phyloP scores from a whole-genome alignment of 768 basidiomycete genomes.

The Coprinellus micaceus region DNA sequence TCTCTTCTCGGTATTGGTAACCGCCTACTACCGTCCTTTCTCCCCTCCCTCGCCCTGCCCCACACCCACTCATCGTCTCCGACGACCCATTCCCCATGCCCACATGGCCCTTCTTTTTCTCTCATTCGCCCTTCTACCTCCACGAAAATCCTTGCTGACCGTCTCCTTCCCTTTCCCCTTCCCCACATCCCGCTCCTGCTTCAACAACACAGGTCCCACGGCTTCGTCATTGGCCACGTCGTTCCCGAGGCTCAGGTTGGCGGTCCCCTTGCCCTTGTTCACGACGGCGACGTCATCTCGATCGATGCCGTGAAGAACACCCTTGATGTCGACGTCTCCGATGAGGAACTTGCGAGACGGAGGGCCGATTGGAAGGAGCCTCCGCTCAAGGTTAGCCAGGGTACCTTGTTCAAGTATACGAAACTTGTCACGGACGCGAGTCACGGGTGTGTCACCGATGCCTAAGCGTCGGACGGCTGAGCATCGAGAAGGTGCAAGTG shows the following conservation, averaged over 20 bases:
- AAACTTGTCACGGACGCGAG: constrained; percentile 89
- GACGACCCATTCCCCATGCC: background rate
- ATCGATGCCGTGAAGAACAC: constrained; percentile 88
- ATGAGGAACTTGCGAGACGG: constrained; percentile 75
- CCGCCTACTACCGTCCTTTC: too few relatives aligned
- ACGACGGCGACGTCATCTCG: constrained; percentile 82
- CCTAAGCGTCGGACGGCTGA: constrained; percentile 33
- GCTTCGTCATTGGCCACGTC: constrained; percentile 96
- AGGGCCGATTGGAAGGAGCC: constrained; percentile 76
- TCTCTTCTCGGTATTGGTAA: too few relatives aligned
- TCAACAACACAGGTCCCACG: constrained; percentile 67
- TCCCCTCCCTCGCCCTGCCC: too few relatives aligned
- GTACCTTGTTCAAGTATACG: constrained; percentile 86
- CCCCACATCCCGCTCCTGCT: background rate
- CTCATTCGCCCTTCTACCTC: background rate
- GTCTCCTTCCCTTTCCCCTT: constrained; percentile 3
- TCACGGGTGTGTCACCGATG: constrained; percentile 88
- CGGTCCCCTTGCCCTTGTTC: constrained; percentile 87
- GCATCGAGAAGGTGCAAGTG: too few relatives aligned
- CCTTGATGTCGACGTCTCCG: constrained; percentile 71
- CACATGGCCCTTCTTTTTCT: background rate
- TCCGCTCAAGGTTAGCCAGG: constrained; percentile 77
- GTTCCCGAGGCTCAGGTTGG: constrained; percentile 95
- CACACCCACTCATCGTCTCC: background rate
- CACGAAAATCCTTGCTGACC: background rate